Percentiles rank a stretch among this genome's conserved stretches.
phyloP scores from a whole-genome alignment of 306 rosid species.

The Prunus kanzakura region DNA sequence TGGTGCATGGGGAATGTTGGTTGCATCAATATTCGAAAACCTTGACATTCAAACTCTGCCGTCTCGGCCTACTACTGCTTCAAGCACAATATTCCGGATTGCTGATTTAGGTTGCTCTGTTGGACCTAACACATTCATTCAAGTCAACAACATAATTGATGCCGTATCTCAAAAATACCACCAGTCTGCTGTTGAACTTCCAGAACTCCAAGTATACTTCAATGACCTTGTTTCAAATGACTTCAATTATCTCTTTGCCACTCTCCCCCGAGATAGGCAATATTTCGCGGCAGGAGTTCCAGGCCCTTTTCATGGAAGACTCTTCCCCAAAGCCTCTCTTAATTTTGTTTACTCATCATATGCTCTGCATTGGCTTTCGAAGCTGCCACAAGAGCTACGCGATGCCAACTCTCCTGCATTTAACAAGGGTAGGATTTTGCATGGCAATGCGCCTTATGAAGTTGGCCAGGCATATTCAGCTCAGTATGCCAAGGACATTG shows the following conservation, averaged over 20 bases:
- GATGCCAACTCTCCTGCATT: not conserved
- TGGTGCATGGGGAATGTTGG: not conserved
- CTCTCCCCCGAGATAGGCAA: not conserved
- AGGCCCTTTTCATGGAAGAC: not conserved
- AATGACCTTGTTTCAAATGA: constrained; percentile 16
- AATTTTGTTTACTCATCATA: constrained; percentile 1
- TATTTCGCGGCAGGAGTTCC: constrained; percentile 2
- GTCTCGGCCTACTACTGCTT: not conserved
- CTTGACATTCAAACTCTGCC: constrained; percentile 2
- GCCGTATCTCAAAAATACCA: not conserved
- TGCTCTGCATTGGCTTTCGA: constrained; percentile 3
- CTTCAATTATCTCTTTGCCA: constrained; percentile 11
- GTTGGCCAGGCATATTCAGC: not conserved
- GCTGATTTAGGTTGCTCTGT: constrained; percentile 31
- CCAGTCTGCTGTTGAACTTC: not conserved
- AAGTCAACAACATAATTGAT: constrained; percentile 4
- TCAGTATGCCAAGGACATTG: constrained; percentile 8
- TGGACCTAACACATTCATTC: constrained; percentile 26
- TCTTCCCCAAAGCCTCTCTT: constrained; percentile 14
- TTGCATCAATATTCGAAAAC: constrained; percentile 4
- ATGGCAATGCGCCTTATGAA: not conserved
- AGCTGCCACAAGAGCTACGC: not conserved
- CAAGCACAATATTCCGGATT: not conserved
- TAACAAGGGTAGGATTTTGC: constrained; percentile 4
- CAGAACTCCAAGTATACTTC: constrained; percentile 17